Evolutionary conservation across 1,284 basidiomycete genomes (phyloP).

Genomic region (Ustilago hordei): DNA sequence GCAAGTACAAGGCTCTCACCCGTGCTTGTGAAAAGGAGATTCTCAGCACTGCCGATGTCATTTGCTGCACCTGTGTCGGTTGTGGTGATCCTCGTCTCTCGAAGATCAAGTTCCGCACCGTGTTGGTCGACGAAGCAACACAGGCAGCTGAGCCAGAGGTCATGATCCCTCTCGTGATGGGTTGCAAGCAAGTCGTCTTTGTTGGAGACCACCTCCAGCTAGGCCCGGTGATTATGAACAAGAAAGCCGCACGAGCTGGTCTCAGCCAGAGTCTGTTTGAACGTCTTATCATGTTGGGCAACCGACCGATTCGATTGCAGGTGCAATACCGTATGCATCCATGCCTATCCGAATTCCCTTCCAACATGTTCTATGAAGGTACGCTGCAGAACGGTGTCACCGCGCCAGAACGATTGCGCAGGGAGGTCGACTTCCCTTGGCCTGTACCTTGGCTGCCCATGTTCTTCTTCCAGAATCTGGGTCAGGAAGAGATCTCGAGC

Average conservation of each 20-base stretch:
- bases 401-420: conserved; percentile 93
- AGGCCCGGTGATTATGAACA: conserved; percentile 99
- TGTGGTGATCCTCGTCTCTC: conserved; percentile 93
- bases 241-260: conserved; percentile 97
- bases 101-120: conserved; percentile 98
- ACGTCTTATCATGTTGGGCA: conserved; percentile 91
- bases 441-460: conserved; percentile 96
- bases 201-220: conserved; percentile 98
- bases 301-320: conserved; percentile 96
- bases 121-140: conserved; percentile 97
- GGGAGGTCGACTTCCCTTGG: conserved; percentile 99
- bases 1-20: conserved; percentile 96
- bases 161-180: conserved; percentile 98
- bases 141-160: conserved; percentile 99
- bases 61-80: conserved; percentile 98
- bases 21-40: conserved; percentile 98
- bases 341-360: conserved; percentile 97
- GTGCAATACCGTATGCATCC: conserved; percentile 99
- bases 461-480: conserved; percentile 99
- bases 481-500: conserved; percentile 98
- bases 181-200: conserved; percentile 95
- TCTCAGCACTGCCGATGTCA: conserved; percentile 91
- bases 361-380: conserved; percentile 99
- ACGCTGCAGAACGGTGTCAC: conserved; percentile 99
- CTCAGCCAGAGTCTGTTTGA: conserved; percentile 98